Conservation (phyloP, 306 rosid genomes). For the Coriaria nepalensis region DNA sequence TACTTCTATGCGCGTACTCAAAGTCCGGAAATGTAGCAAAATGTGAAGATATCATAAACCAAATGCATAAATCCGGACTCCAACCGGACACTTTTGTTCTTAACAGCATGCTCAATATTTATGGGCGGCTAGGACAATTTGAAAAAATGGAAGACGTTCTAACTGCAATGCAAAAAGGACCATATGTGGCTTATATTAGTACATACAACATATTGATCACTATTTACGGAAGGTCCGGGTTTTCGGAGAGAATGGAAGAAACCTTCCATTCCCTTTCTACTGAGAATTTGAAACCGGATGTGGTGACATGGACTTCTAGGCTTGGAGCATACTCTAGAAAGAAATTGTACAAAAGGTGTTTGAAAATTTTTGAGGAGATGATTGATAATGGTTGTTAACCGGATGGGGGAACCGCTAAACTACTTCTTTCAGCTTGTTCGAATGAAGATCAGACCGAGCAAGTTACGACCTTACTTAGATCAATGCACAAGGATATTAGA, state of each 20-base stretch:
- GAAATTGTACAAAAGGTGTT: conserved; percentile 62
- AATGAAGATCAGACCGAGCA: conserved; percentile 65
- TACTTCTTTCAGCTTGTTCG: conserved; percentile 68
- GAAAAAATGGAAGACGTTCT: conserved; percentile 68
- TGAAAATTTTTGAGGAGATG: conserved; percentile 84
- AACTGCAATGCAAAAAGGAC: conserved; percentile 51
- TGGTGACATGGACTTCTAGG: conserved; percentile 86
- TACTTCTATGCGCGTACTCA: conserved; percentile 72
- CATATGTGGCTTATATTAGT: conserved; percentile 48
- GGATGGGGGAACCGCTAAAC: conserved; percentile 83
- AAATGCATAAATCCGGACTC: conserved; percentile 54
- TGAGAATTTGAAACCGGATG: conserved; percentile 66
- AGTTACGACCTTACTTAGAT: conserved; percentile 64
- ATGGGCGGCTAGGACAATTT: conserved; percentile 68
- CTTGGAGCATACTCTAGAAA: conserved; percentile 83
- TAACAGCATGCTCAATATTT: conserved; percentile 72
- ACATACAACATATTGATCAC: conserved; percentile 75
- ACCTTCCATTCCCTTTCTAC: conserved; percentile 32
- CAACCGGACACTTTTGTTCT: conserved; percentile 68
- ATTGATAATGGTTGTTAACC: conserved; percentile 86
- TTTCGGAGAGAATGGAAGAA: conserved; percentile 62
- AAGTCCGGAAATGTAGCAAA: conserved; percentile 46
- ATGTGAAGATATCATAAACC: conserved; percentile 70
- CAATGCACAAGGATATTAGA: conserved; percentile 58
- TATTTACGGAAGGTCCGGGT: conserved; percentile 74